These are phyloP conservation scores for Saxispiralis lemnorum DNA, from an alignment of 495 filamentous ascomycete genomes.

Conservation along the genomic window DNA sequence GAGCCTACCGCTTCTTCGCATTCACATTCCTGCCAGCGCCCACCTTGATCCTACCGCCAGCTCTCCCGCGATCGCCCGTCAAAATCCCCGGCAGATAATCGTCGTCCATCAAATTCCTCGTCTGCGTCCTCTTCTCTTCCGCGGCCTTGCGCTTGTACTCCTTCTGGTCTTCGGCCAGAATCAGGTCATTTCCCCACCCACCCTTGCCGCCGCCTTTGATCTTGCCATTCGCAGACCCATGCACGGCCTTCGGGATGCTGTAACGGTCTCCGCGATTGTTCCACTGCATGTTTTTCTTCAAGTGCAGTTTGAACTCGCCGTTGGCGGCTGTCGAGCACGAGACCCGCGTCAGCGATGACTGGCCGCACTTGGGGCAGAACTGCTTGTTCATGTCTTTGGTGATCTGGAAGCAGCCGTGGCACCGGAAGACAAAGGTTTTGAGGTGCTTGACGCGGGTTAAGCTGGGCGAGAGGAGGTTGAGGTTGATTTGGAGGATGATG, in stretches of 20 bases:
- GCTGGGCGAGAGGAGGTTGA: conserved; percentile 68
- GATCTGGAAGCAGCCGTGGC: conserved; percentile 81
- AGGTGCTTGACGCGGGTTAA: conserved; percentile 61
- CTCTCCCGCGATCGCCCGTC: conserved; percentile 51
- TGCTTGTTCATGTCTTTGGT: conserved; percentile 75
- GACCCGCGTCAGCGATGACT: conserved; percentile 68
- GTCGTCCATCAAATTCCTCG: conserved; percentile 81
- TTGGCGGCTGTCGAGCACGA: conserved; percentile 60
- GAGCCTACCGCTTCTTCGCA: conserved; percentile 45
- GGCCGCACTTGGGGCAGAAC: conserved; percentile 85
- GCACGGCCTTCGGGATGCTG: conserved; percentile 79
- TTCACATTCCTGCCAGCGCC: conserved; percentile 81
- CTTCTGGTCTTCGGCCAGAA: conserved; percentile 90
- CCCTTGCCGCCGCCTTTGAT: conserved; percentile 53
- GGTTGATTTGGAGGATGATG: conserved; percentile 79
- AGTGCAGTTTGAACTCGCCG: conserved; percentile 69
- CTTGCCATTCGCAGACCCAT: conserved; percentile 62
- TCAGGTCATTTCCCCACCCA: conserved; percentile 66
- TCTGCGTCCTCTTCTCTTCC: conserved; percentile 45
- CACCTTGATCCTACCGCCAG: conserved; percentile 51
- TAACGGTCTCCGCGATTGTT: conserved; percentile 80
- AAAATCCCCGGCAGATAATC: conserved; percentile 80
- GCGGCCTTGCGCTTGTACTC: conserved; percentile 55
- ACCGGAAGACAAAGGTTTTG: conserved; percentile 74
- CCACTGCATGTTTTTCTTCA: conserved; percentile 93